Base-by-base conservation (phyloP, 371 early-diverging fungal species). In the Funneliformis caledonium region DNA sequence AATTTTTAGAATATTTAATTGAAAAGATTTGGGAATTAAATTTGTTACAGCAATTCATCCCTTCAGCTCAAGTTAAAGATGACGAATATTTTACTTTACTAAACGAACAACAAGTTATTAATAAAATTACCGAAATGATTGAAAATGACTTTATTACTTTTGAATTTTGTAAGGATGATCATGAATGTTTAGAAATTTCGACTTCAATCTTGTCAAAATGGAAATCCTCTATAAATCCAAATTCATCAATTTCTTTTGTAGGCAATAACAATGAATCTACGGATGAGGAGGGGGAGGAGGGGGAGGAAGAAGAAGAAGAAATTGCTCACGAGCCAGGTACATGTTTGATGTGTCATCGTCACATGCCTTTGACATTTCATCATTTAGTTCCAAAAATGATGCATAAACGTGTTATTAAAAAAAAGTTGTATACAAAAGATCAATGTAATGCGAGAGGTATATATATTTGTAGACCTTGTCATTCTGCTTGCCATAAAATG, bases 361-460 rank as follows among this genome's bases (percentile, higher is more conserved):
- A 75, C 33, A 81, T 80, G 79, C 82, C 73, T 4, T 76, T 83
- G 26, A 64, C 82, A 22, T 83, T 83, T 77, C 84, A 83, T 77
- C 84, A 83, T 59, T 80, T 83, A 47, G 82, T 83, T 42, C 84
- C 84, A 8, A 75, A 52, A 26, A 62, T 72, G 56, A 72, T 76
- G 14, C 84, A 83, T 68, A 59, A 70, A 26, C 56, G 80, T 67
- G 31, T 82, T 14, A 3, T 80, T 7, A 81, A 74, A 59, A 62
- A 72, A 43, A 72, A 72, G 1, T 1, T 82, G 11, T 82, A 81
- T 22, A 68, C 81, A 1, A 80, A 78, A 59, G 61, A 45, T 12
- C 80, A 82, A 65, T 70, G 80, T 64, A 14, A 26, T 14, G 78
- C 84, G 3, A 81, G 80, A 47, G 84, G 84, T 31, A 74, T 76